Conservation (phyloP, 306 rosid species). For the Benincasa hispida region DNA sequence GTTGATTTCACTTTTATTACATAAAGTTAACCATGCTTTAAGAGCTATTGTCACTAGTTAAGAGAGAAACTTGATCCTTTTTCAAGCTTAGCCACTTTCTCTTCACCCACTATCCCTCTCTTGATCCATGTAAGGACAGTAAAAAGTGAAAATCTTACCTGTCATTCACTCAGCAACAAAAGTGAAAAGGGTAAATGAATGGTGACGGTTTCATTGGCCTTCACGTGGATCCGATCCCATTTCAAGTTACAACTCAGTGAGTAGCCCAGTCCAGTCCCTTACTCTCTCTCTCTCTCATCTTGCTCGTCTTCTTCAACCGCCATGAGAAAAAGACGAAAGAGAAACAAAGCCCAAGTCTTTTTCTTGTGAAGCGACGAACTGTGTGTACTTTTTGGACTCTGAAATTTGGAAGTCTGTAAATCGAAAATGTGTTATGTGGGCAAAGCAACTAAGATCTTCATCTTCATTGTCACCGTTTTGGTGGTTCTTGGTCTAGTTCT, state of each 20-base stretch:
- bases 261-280: not conserved
- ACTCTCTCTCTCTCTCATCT: constrained; percentile 2
- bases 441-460: constrained; percentile 99
- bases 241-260: constrained; percentile 9
- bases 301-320: constrained; percentile 16
- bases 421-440: constrained; percentile 79
- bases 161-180: not conserved
- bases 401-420: not conserved
- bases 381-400: constrained; percentile 5
- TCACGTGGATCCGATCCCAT: constrained; percentile 25
- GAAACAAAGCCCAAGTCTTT: constrained; percentile 13
- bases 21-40: not conserved
- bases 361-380: not conserved
- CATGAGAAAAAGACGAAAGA: constrained; percentile 80
- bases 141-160: constrained; percentile 1
- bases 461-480: constrained; percentile 65
- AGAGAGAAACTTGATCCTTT: too few relatives aligned
- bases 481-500: constrained; percentile 54
- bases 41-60: too few relatives aligned
- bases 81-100: not conserved
- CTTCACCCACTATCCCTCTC: constrained; percentile 1
- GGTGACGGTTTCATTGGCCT: constrained; percentile 11
- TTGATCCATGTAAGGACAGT: not conserved
- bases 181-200: not conserved
- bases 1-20: not conserved